Conservation (phyloP, 805 yeast species). For the Candida maris region DNA sequence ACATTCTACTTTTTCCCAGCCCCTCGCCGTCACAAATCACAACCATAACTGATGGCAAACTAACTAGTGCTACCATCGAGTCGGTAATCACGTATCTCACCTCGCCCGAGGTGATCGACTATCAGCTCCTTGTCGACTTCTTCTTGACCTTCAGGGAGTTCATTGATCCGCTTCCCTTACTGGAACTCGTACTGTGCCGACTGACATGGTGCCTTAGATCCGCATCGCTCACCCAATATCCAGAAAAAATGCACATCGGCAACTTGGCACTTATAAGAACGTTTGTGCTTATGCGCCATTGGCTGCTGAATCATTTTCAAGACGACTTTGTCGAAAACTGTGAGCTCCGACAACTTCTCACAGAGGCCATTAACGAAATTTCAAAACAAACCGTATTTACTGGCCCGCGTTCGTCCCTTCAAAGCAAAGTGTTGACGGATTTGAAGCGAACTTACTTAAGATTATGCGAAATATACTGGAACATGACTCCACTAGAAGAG, state of each 20-base stretch:
- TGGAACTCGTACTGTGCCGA: conserved; percentile 58
- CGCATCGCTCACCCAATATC: conserved; percentile 10
- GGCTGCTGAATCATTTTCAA: conserved; percentile 82
- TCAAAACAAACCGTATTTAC: conserved; percentile 23
- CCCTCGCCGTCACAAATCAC: conserved; percentile 31
- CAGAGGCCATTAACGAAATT: conserved; percentile 40
- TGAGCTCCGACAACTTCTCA: conserved; percentile 44
- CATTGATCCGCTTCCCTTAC: conserved; percentile 50
- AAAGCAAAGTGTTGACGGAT: conserved; percentile 29
- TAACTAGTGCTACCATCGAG: conserved; percentile 29
- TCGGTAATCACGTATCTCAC: conserved; percentile 60
- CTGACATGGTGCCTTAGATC: conserved; percentile 65
- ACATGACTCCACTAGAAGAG: conserved; percentile 23
- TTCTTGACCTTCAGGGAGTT: conserved; percentile 79
- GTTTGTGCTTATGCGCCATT: conserved; percentile 83
- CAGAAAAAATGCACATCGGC: conserved; percentile 45
- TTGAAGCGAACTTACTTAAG: conserved; percentile 32
- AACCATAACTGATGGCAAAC: conserved; percentile 18
- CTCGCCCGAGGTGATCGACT: conserved; percentile 71
- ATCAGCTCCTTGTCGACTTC: conserved; percentile 77
- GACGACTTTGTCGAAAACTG: conserved; percentile 70
- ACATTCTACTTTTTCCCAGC: conserved; percentile 30
- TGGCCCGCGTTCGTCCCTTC: conserved; percentile 15
- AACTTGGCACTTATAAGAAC: conserved; percentile 71
- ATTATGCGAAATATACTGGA: conserved; percentile 33